phyloP scores from a whole-genome alignment of 345 rosid genomes.

The Eucalyptus pauciflora region DNA sequence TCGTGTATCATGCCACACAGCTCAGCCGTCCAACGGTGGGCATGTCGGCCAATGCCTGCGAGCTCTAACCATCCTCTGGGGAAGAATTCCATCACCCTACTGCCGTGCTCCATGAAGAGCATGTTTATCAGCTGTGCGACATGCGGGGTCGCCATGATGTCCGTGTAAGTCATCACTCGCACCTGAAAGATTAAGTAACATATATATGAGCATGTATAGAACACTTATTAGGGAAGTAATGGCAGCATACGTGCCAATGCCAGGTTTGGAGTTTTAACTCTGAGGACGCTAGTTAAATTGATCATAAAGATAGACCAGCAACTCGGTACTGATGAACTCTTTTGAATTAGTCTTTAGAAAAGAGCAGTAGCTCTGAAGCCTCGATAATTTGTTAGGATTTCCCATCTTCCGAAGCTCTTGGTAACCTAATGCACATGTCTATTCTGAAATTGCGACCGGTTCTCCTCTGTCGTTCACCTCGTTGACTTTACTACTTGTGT shows the following conservation, averaged over 20 bases:
- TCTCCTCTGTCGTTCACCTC: conserved; percentile 9
- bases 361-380: not conserved
- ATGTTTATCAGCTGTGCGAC: conserved; percentile 30
- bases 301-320: not conserved
- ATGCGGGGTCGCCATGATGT: conserved; percentile 24
- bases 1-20: conserved; percentile 22
- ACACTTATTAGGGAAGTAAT: accelerated
- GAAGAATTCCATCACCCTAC: conserved; percentile 42
- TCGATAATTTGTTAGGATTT: not conserved
- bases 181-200: conserved; percentile 9
- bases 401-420: not conserved
- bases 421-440: not conserved
- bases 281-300: not conserved
- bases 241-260: not conserved
- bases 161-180: conserved; percentile 17
- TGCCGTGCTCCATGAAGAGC: conserved; percentile 24
- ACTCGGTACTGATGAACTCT: not conserved
- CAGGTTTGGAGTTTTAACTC: not conserved
- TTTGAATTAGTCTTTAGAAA: not conserved
- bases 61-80: conserved; percentile 38
- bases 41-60: conserved; percentile 23
- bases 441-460: not conserved
- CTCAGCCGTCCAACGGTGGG: conserved; percentile 32
- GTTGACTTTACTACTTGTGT: not conserved
- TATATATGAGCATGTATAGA: not conserved